phyloP scores from a whole-genome alignment of 371 early-diverging fungal species.

The Circinella minor region DNA sequence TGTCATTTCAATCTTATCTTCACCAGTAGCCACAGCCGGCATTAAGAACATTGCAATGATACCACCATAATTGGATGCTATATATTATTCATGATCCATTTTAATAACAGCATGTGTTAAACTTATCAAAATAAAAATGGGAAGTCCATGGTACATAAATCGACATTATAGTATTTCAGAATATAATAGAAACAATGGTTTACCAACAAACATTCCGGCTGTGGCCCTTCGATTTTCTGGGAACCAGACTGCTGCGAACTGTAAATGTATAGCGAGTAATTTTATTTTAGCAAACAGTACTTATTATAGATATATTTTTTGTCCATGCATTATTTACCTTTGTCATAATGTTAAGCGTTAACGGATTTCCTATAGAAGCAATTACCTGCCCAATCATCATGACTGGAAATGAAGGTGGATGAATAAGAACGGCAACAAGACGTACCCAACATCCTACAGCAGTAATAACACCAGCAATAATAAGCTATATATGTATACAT shows the following conservation, averaged over 20 bases:
- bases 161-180: too few species aligned
- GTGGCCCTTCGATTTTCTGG: slow-evolving; percentile 37
- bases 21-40: slow-evolving; percentile 32
- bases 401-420: slow-evolving; percentile 47
- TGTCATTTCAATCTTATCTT: slow-evolving; percentile 32
- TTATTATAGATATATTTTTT: not conserved
- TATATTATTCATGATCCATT: not conserved
- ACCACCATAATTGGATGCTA: slow-evolving; percentile 41
- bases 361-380: slow-evolving; percentile 62
- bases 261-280: not conserved
- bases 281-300: not conserved
- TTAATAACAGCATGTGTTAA: not conserved
- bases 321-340: slow-evolving; percentile 28
- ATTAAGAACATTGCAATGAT: slow-evolving; percentile 42
- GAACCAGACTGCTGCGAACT: slow-evolving; percentile 41
- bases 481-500: slow-evolving; percentile 27
- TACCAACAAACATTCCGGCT: slow-evolving; percentile 43
- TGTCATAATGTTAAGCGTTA: slow-evolving; percentile 65
- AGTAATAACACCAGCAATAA: slow-evolving; percentile 51
- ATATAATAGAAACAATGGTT: not conserved
- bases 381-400: slow-evolving; percentile 65
- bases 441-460: slow-evolving; percentile 65
- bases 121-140: not conserved
- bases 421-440: slow-evolving; percentile 52
- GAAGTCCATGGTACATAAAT: not conserved